Evolutionary conservation across 805 yeast genomes (phyloP), one percentile per base, ranked within the genome.

Genomic region (Ogataea nonfermentans): DNA sequence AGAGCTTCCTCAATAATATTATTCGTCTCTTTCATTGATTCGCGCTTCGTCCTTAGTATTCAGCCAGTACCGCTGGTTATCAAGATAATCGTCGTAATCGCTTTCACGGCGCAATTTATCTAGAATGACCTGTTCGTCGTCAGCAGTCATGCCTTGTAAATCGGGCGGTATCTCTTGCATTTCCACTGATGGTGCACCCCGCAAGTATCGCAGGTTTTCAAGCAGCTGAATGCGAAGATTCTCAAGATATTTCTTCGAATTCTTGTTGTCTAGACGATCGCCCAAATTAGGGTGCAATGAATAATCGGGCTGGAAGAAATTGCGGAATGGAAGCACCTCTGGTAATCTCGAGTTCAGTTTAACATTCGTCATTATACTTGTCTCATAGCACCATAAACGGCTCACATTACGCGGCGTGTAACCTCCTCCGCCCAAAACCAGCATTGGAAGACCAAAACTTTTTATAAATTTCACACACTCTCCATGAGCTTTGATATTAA

Each of bases 381-480:
- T 91, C 63, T 91, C 99, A 61, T 84, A 89, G 53, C 96, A 84
- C 99, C 99, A 91, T 23, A 95, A 74, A 51, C 98, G 72, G 27
- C 95, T 83, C 10, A 91, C 99, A 57, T 91, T 91, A 55, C 97
- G 74, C 59, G 95, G 95, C 2, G 99, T 93, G 63, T 91, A 91
- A 13, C 99, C 99, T 44, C 99, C 99, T 37, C 99, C 99, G 15
- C 99, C 99, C 9, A 91, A 68, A 5, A 90, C 95, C 49, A 91
- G 67, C 76, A 88, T 78, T 8, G 98, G 98, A 25, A 90, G 65
- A 11, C 95, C 95, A 64, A 90, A 90, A 28, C 89, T 78, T 63
- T 88, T 88, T 49, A 90, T 81, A 60, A 74, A 91, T 55, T 81
- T 83, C 22, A 91, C 97, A 67, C 98, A 93, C 61, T 87, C 95